Evolutionary conservation across 2,329 filamentous ascomycete genomes (phyloP), one percentile per base, ranked within the genome.

Genomic region (Colletotrichum incanum): DNA sequence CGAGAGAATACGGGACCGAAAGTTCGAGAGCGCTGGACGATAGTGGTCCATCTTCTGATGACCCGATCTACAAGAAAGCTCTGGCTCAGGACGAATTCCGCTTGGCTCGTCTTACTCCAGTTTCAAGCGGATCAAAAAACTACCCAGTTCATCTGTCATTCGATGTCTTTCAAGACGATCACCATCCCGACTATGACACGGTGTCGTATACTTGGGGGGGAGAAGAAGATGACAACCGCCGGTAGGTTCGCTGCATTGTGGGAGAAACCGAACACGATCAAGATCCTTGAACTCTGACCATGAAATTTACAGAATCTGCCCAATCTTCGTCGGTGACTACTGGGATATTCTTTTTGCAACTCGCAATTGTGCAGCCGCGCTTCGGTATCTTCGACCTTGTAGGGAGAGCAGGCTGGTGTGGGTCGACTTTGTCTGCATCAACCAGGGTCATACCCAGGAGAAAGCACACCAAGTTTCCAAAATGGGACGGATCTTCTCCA

Each of bases 391-490:
- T 52, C 26, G 16, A 54, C 7, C 9, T 14, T 20, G 26, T 7
- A 34, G 47, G 28, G 50, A 34, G 28, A 54, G 28, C 18, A n/a
- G 8, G 50, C 50, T 7, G 50, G 28, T 54, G 50, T 54, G 50
- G 50, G 50, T n/a, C 28, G 50, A 34, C 28, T 54, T 34, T 34
- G 28, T 54, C 9, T 54, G 50, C 18, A n/a, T 54, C 28, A 34
- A 34, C 28, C 50, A 54, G 50, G 50, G 50, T 54, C 50, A 34
- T 54, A 20, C 50, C 50, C 50, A 34, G 50, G 18, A 31, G 28
- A 54, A 54, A 12, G 28, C 50, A 54, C 18, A 34, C 20, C 50
- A 34, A 34, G 18, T 34, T 28, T 34, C 50, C 28, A 6, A n/a
- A 14, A 18, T n/a, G 50, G 50, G 50, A 31, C 50, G 50, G 50